Evolutionary conservation across 805 yeast species (phyloP), one percentile per base, ranked within the genome.

Genomic region (Starmerella sirachaensis): DNA sequence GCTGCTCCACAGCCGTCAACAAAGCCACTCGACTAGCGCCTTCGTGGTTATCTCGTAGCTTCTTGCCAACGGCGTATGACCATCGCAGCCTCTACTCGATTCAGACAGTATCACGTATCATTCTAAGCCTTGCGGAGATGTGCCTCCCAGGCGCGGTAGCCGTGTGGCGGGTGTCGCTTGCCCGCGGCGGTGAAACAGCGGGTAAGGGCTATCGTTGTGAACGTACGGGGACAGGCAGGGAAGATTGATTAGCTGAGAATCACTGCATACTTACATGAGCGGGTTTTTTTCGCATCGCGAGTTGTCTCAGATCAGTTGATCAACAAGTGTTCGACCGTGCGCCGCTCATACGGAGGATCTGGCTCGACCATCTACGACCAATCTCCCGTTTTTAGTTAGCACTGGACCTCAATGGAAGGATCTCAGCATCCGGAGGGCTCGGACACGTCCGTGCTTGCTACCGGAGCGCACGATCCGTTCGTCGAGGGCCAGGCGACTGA

Each of bases 361-460:
- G n/a, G n/a, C n/a, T n/a, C n/a, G n/a, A n/a, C n/a, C n/a, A n/a
- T n/a, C n/a, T n/a, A n/a, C n/a, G n/a, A n/a, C n/a, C n/a, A n/a
- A n/a, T n/a, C n/a, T n/a, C n/a, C n/a, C n/a, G n/a, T n/a, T n/a
- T n/a, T n/a, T n/a, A n/a, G n/a, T n/a, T 13, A 21, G 26, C 10
- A 16, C 18, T 14, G 24, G 29, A 16, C 36, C 32, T 35, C 42
- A 32, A 42, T 42, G 46, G 46, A 42, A 22, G 43, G 35, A 25
- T 22, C 41, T 12, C 30, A 16, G 30, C 40, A 38, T 35, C 40
- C 40, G 12, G 30, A 35, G 31, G 29, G 24, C 30, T 16, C 29
- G 24, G 40, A 33, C 24, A 35, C 37, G 30, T 30, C 44, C 31
- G 33, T 12, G 11, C 25, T 29, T 24, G 33, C 40, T 4, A 31